Conservation (phyloP, 1,284 basidiomycete genomes). For the Trichosporon sp. region DNA sequence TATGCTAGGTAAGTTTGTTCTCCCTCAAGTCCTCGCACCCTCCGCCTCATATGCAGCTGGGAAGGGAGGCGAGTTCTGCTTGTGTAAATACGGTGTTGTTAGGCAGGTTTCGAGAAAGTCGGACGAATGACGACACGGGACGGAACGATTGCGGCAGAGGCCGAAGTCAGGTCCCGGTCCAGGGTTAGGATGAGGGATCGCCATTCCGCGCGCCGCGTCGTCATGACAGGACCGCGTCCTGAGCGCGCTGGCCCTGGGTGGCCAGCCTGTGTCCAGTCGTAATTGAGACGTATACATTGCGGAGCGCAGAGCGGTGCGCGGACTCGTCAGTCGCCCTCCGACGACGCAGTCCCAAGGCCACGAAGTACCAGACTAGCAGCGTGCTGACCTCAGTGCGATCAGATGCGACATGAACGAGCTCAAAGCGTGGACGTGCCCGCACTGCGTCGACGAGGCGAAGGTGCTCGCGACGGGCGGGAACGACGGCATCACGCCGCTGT, state of each 20-base stretch:
- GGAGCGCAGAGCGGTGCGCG: too few relatives aligned
- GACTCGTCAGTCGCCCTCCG: too few relatives aligned
- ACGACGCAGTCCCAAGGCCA: not conserved
- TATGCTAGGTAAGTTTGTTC: constrained; percentile 5
- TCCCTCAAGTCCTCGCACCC: too few relatives aligned
- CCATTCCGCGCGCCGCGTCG: not conserved
- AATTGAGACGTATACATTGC: too few relatives aligned
- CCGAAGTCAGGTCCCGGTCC: not conserved
- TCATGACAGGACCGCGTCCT: too few relatives aligned
- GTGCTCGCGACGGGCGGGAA: not conserved
- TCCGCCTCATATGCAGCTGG: too few relatives aligned
- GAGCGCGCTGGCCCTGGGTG: not conserved
- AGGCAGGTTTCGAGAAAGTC: too few relatives aligned
- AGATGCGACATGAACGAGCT: not conserved
- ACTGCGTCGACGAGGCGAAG: constrained; percentile 3
- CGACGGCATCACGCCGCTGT: constrained; percentile 8
- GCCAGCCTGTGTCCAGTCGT: too few relatives aligned
- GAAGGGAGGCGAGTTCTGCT: too few relatives aligned
- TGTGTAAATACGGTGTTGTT: too few relatives aligned
- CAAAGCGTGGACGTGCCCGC: constrained; percentile 9
- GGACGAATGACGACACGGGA: not conserved
- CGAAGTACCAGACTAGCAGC: too few relatives aligned
- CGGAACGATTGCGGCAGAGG: not conserved
- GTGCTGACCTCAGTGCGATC: constrained; percentile 12
- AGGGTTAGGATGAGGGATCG: not conserved